Conservation (phyloP, 495 filamentous ascomycete species). For the Emericellopsis terricola region DNA sequence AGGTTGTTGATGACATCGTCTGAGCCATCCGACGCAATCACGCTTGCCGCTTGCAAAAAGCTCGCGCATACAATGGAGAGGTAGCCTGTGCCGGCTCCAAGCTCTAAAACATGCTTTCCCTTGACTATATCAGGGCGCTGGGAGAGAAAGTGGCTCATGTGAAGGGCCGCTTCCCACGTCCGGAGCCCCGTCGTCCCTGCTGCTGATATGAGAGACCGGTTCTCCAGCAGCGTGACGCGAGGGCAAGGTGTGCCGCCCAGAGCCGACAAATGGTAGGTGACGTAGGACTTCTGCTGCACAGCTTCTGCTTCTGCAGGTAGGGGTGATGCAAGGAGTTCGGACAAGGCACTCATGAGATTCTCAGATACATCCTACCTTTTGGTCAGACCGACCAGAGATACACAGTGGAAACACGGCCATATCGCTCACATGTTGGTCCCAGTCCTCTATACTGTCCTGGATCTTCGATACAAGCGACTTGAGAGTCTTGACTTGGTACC, state of each 20-base stretch:
- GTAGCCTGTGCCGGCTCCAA: slow-evolving; percentile 80
- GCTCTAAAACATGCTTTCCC: slow-evolving; percentile 54
- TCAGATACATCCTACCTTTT: slow-evolving; percentile 52
- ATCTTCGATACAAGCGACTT: slow-evolving; percentile 49
- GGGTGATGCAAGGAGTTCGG: slow-evolving; percentile 36
- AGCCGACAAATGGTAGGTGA: slow-evolving; percentile 46
- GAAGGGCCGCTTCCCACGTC: slow-evolving; percentile 90
- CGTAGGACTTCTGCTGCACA: slow-evolving; percentile 58
- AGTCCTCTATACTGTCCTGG: slow-evolving; percentile 51
- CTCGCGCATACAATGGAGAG: slow-evolving; percentile 67
- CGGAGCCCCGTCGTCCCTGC: slow-evolving; percentile 69
- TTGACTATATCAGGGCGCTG: slow-evolving; percentile 19
- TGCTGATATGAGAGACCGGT: slow-evolving; percentile 52
- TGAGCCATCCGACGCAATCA: slow-evolving; percentile 71
- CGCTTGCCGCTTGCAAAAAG: slow-evolving; percentile 40
- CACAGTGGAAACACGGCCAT: slow-evolving; percentile 7
- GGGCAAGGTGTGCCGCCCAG: slow-evolving; percentile 5
- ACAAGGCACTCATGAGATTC: slow-evolving; percentile 44
- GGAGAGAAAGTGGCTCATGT: slow-evolving; percentile 56
- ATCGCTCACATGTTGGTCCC: slow-evolving; percentile 64
- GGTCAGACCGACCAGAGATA: slow-evolving; percentile 4
- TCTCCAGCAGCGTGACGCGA: slow-evolving; percentile 45
- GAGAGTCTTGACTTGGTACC: slow-evolving; percentile 53
- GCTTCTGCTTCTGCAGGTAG: slow-evolving; percentile 39
- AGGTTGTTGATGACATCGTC: slow-evolving; percentile 50